Conservation (phyloP, 768 basidiomycete genomes). For the Rubroboletus pulcherrimus region DNA sequence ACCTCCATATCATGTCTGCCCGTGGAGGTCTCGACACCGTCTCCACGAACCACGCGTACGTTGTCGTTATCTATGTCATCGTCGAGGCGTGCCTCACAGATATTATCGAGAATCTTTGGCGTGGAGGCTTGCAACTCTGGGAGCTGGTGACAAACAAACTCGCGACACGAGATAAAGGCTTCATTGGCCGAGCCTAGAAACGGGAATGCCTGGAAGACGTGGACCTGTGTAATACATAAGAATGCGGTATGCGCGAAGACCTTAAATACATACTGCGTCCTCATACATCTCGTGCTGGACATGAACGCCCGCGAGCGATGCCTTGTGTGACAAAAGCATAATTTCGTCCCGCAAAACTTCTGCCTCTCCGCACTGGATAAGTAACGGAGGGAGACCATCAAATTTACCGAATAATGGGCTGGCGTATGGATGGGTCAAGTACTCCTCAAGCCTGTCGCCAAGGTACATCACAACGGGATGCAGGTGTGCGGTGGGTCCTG, state of each 20-base stretch:
- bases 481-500: slow-evolving; percentile 73
- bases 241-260: background rate
- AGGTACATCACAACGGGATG: slow-evolving; percentile 95
- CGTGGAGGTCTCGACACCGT: slow-evolving; percentile 55
- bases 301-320: slow-evolving; percentile 77
- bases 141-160: slow-evolving; percentile 62
- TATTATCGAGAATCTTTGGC: slow-evolving; percentile 49
- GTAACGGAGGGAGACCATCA: slow-evolving; percentile 77
- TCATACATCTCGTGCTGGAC: slow-evolving; percentile 88
- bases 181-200: slow-evolving; percentile 65
- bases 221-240: slow-evolving; percentile 48
- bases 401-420: slow-evolving; percentile 93
- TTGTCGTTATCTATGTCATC: slow-evolving; percentile 67
- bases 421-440: slow-evolving; percentile 94
- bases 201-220: slow-evolving; percentile 88
- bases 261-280: slow-evolving; percentile 64
- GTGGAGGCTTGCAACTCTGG: slow-evolving; percentile 48
- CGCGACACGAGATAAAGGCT: slow-evolving; percentile 66
- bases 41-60: slow-evolving; percentile 67
- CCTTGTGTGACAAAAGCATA: slow-evolving; percentile 89
- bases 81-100: slow-evolving; percentile 59
- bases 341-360: slow-evolving; percentile 96
- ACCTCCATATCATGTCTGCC: slow-evolving; percentile 41
- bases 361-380: slow-evolving; percentile 90
- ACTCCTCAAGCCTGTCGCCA: slow-evolving; percentile 72